These are phyloP conservation scores for Triangularia verruculosa DNA, from an alignment of 2,329 filamentous ascomycete genomes.

Conservation along the genomic window DNA sequence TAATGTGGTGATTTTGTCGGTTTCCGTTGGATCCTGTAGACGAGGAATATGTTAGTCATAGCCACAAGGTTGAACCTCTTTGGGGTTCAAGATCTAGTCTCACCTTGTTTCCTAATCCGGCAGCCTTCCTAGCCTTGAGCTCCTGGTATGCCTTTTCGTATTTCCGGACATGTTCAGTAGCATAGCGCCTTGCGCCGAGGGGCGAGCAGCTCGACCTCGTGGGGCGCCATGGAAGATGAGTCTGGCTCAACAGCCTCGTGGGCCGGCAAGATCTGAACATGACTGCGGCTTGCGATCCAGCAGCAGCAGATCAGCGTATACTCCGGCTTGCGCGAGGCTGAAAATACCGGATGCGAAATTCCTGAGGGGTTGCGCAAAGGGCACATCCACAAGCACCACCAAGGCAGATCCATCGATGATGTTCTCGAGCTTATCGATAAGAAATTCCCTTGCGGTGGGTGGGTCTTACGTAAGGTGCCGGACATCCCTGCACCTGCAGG, in stretches of 20 bases:
- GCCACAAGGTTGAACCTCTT: neutral
- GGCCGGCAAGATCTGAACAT: conserved; percentile 29
- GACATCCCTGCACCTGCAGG: neutral
- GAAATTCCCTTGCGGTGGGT: neutral
- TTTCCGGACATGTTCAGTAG: neutral
- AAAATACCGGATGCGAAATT: conserved; percentile 2
- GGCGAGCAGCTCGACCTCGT: neutral
- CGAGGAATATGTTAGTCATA: neutral
- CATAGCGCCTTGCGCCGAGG: neutral
- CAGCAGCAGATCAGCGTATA: neutral
- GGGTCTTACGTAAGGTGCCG: neutral
- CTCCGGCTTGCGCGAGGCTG: conserved; percentile 1
- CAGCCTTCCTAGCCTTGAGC: neutral
- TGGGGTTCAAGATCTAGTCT: neutral
- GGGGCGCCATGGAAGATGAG: conserved; percentile 18
- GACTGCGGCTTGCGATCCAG: conserved; percentile 13
- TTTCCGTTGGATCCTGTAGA: conserved; percentile 72
- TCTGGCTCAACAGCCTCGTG: conserved; percentile 23
- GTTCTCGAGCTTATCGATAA: neutral
- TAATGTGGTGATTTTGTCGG: conserved; percentile 83
- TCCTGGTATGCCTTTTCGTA: neutral
- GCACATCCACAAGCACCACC: neutral
- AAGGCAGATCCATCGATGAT: neutral
- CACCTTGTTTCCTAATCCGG: neutral
- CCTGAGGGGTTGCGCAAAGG: conserved; percentile 2